These are phyloP conservation scores for Aphelidium insulamus DNA, from an alignment of 371 early-diverging fungal genomes.

Conservation along the genomic window DNA sequence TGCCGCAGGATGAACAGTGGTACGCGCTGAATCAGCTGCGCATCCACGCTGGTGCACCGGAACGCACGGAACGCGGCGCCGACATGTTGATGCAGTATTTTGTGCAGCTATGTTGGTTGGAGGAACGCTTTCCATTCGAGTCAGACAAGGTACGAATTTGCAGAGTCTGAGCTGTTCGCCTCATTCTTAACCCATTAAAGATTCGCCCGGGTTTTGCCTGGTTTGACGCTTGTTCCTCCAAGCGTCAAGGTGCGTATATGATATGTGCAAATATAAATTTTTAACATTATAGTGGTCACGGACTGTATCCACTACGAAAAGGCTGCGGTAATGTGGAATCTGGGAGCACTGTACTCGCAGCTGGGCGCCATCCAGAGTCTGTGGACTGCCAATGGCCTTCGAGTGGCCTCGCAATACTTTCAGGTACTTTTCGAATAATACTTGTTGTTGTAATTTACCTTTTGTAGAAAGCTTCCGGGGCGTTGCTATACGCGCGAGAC, in stretches of 20 bases:
- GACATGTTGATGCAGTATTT: slow-evolving; percentile 9
- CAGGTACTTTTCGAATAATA: no score
- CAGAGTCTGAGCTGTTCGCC: background rate
- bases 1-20: slow-evolving; percentile 21
- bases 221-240: slow-evolving; percentile 16
- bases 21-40: slow-evolving; percentile 18
- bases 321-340: slow-evolving; percentile 19
- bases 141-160: slow-evolving; percentile 8
- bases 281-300: slow-evolving; percentile 6
- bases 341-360: slow-evolving; percentile 18
- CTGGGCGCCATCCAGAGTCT: slow-evolving; percentile 11
- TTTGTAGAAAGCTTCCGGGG: slow-evolving; percentile 21
- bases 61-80: slow-evolving; percentile 15
- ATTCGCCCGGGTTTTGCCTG: slow-evolving; percentile 15
- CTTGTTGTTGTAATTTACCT: no score
- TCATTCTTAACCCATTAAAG: slow-evolving; percentile 1
- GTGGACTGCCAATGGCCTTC: slow-evolving; percentile 16
- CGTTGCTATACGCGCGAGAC: slow-evolving; percentile 14
- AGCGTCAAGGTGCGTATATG: slow-evolving; percentile 7
- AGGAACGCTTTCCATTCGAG: slow-evolving; percentile 19
- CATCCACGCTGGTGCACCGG: slow-evolving; percentile 24
- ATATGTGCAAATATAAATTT: background rate
- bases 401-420: slow-evolving; percentile 14
- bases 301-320: slow-evolving; percentile 28
- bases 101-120: slow-evolving; percentile 15